Evolutionary conservation across 331 rosid genomes (phyloP), one percentile per base, ranked within the genome.

Genomic region (Acacia concinna): DNA sequence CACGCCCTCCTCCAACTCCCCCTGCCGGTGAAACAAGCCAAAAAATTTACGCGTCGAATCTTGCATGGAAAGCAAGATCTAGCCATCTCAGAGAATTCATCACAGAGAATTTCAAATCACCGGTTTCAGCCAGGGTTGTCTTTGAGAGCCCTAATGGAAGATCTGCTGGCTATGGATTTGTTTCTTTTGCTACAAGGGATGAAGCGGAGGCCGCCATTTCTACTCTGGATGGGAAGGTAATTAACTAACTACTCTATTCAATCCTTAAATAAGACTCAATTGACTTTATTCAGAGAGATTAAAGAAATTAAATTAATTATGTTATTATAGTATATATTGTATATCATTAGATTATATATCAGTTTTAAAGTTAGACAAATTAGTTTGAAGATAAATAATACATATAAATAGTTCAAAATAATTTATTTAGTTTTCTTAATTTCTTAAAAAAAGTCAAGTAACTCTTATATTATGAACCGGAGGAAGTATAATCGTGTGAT

Each of bases 191-290:
- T 43, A 91, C 94, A 12, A 75, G 66, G 80, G 97, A 94, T 82
- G 98, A 94, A 77, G 97, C 94, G 25, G 93, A 87, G 62, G 88
- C 87, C 76, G 98, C 96, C 65, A 73, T 94, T 81, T 79, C 97
- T 73, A 65, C 91, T 41, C 69, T 94, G 86, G 88, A 91, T 65
- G 98, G 97, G 74, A 92, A 90, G 94, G 97, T 92, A 81, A 49
- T 49, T 49, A 49, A 49, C 5, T 49, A 49, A 72, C 44, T 38
- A 32, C 0, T 32, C 3, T 0, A 0, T 32, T 5, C 4, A 0
- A 3, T 32, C 0, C 6, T 32, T 2, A 32, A 3, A 32, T 32
- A 32, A 32, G 35, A 32, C 35, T 5, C 5, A 32, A 3, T 32
- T 32, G 35, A 32, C 0, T 32, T 32, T 32, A n/a, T 32, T 32